Evolutionary conservation across 192 early-diverging fungal species (phyloP).

Genomic region (Coemansia sp.): DNA sequence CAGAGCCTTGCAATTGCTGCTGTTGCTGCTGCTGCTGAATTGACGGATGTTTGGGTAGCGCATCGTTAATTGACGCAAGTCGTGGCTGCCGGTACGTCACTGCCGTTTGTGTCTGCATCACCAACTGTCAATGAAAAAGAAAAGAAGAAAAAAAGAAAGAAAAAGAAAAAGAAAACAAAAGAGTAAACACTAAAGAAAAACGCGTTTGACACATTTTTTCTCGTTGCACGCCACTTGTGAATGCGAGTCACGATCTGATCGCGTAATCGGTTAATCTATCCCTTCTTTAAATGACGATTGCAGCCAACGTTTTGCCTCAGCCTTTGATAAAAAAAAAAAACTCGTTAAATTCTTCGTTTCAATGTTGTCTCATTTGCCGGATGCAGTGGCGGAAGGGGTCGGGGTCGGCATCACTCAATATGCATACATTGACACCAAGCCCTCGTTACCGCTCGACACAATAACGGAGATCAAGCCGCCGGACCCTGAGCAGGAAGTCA

Average conservation of each 20-base stretch:
- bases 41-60: neutral
- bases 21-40: slow-evolving; percentile 9
- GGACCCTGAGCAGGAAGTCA: neutral
- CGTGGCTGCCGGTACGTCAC: slow-evolving; percentile 17
- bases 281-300: neutral
- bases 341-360: too few relatives aligned
- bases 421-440: neutral
- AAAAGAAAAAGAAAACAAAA: too few relatives aligned
- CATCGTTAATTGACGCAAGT: slow-evolving; percentile 28
- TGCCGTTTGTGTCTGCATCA: neutral
- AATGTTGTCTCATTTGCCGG: neutral
- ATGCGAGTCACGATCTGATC: neutral
- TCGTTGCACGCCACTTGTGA: neutral
- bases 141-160: neutral
- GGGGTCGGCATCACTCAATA: neutral
- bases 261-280: neutral
- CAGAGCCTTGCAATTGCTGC: neutral
- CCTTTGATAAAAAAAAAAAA: too few relatives aligned
- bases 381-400: neutral
- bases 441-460: neutral
- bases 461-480: neutral
- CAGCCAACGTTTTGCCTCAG: too few relatives aligned
- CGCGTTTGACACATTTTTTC: too few relatives aligned
- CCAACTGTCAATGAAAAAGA: neutral
- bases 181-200: neutral